Evolutionary conservation across 2,329 filamentous ascomycete species (phyloP), one percentile per base, ranked within the genome.

Genomic region (Fusarium sp.): DNA sequence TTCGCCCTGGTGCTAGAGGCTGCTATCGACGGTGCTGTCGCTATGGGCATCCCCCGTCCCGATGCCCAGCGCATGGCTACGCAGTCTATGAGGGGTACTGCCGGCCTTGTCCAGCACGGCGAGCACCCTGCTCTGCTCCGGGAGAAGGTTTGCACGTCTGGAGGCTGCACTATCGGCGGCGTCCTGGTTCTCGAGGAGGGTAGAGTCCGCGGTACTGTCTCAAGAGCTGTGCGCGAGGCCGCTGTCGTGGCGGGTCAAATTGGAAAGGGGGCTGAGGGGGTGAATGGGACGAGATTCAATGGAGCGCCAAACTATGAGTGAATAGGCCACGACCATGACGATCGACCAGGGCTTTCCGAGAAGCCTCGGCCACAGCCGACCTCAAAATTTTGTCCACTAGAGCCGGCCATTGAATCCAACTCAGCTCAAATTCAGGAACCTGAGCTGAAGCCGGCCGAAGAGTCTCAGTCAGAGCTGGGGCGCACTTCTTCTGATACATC

Each of bases 21-120:
- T 8, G 86, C 92, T 45, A 89, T 92, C 15, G 92, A 94, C 72
- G 92, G 92, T 8, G 92, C 89, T 6, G 91, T 95, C 2, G 91
- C 92, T 15, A 93, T 94, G 89, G 92, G 92, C 0, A 76, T 95
- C 33, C 91, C 92, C 6, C 84, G 92, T 47, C 87, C 85, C 3
- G 91, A 94, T 76, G 92, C 92, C 1, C 89, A 90, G 76, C 82
- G 88, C 64, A 94, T 95, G 91, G 92, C 92, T 26, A 90, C 92
- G 2, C 92, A 95, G 82, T 89, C 89, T 14, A 93, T 94, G 90
- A 85, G 88, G 69, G 92, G 92, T 22, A 89, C 91, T 1, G 90
- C 92, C 1, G 88, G 87, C 0, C 75, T 94, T 72, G 88, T 94
- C 13, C 83, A 92, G 57, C 85, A 81, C 56, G 91, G 91, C 15